Conservation (phyloP, 805 yeast genomes). For the Ogataea nitratoaversa region DNA sequence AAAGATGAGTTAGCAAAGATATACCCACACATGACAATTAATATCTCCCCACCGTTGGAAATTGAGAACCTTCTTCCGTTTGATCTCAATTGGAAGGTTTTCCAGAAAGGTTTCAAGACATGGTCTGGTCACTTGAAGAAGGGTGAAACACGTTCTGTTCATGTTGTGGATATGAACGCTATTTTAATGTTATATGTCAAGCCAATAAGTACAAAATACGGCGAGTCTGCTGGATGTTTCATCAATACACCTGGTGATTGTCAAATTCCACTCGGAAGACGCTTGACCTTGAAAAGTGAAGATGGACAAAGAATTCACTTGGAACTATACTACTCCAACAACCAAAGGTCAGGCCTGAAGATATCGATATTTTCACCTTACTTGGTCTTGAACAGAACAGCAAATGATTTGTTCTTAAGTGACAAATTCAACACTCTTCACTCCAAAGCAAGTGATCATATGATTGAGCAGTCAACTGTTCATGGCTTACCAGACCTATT, state of each 20-base stretch:
- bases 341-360: constrained; percentile 53
- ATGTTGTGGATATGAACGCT: constrained; percentile 71
- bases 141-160: constrained; percentile 70
- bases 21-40: constrained; percentile 80
- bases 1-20: constrained; percentile 68
- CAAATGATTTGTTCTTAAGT: constrained; percentile 56
- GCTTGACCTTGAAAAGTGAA: constrained; percentile 47
- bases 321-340: constrained; percentile 56
- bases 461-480: constrained; percentile 20
- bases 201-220: constrained; percentile 59
- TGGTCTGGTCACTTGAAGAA: constrained; percentile 59
- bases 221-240: constrained; percentile 68
- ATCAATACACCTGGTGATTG: constrained; percentile 48
- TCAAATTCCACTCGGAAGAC: constrained; percentile 31
- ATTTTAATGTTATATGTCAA: constrained; percentile 66
- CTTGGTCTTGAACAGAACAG: constrained; percentile 76
- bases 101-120: constrained; percentile 69
- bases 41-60: constrained; percentile 80
- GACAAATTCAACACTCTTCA: constrained; percentile 49
- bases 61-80: constrained; percentile 82
- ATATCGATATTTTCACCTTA: constrained; percentile 82
- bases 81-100: constrained; percentile 69
- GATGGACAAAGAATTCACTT: constrained; percentile 69
- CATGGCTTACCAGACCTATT: constrained; percentile 67
- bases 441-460: constrained; percentile 33